Evolutionary conservation across 257 asterid genomes (phyloP).

Genomic region (Prunella vulgaris): DNA sequence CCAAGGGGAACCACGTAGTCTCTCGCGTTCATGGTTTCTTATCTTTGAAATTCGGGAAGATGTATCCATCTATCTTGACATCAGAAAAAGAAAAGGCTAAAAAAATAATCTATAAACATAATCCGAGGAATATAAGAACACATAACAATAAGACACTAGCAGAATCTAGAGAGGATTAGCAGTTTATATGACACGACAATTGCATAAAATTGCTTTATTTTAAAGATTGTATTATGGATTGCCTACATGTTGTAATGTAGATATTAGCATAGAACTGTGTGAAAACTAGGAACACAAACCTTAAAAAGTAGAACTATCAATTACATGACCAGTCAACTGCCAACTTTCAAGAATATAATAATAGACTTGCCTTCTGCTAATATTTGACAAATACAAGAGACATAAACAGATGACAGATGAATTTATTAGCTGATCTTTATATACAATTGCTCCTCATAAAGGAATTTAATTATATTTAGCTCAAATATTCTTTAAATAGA

Average conservation of each 20-base stretch:
- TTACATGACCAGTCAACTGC: background rate
- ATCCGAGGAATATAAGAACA: slow-evolving; percentile 10
- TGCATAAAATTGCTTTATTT: background rate
- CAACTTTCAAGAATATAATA: background rate
- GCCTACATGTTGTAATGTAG: background rate
- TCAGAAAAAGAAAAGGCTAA: slow-evolving; percentile 33
- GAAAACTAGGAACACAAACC: background rate
- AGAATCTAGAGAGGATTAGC: slow-evolving; percentile 6
- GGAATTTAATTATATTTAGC: background rate
- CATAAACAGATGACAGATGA: background rate
- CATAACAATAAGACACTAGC: slow-evolving; percentile 10
- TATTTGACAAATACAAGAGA: background rate
- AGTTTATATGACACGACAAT: slow-evolving; percentile 12
- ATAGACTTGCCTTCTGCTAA: background rate
- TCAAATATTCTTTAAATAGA: slow-evolving; percentile 3
- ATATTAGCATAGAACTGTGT: background rate
- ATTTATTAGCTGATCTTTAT: background rate
- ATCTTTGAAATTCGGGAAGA: slow-evolving; percentile 88
- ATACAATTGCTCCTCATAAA: slow-evolving; percentile 3
- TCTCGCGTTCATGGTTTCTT: slow-evolving; percentile 91
- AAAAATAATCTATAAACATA: no score
- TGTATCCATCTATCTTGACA: slow-evolving; percentile 97
- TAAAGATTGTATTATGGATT: slow-evolving; percentile 7
- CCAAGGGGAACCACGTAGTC: slow-evolving; percentile 98
- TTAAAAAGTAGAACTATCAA: slow-evolving; percentile 3